Evolutionary conservation across 2,329 filamentous ascomycete genomes (phyloP), one percentile per base, ranked within the genome.

Genomic region (Diaporthe sp.): DNA sequence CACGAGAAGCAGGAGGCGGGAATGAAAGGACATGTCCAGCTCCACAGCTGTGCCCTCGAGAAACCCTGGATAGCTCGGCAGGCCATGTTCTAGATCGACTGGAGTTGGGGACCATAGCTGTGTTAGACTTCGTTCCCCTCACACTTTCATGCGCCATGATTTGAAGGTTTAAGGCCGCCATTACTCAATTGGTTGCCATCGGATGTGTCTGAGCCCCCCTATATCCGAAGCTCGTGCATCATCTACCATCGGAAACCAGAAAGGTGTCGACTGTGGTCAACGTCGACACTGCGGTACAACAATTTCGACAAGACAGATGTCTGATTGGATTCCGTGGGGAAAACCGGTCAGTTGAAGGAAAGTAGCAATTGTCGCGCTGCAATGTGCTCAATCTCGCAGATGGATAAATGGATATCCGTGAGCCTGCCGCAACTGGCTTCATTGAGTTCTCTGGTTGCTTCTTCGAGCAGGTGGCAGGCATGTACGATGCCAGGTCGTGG

Each of bases 51-150:
- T 39, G 13, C 34, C 8, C 17, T n/a, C 22, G 5, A 22, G 49
- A 42, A n/a, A 12, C 22, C 8, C 12, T 12, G 10, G 10, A 17
- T 69, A 69, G 49, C 65, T 69, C 65, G 22, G 34, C n/a, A 68
- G 46, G 65, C 49, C 65, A 53, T 13, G 49, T 28, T 69, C 65
- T 69, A 55, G 65, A 69, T 69, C 65, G 49, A 42, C 34, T 15
- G 15, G 15, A 68, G 13, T 19, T 53, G 46, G 46, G 19, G 49
- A 42, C 34, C 65, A 37, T 28, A 22, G 49, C 65, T 12, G 7
- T 69, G 49, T 55, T 55, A 69, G 65, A 69, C 65, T 69, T 69
- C 49, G 17, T 53, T 55, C 65, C 65, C 65, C 65, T 69, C 65
- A 69, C 15, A 28, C n/a, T 39, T 34, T n/a, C 49, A 69, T 69